Evolutionary conservation across 768 basidiomycete genomes (phyloP).

Genomic region (Gyrodon lividus): DNA sequence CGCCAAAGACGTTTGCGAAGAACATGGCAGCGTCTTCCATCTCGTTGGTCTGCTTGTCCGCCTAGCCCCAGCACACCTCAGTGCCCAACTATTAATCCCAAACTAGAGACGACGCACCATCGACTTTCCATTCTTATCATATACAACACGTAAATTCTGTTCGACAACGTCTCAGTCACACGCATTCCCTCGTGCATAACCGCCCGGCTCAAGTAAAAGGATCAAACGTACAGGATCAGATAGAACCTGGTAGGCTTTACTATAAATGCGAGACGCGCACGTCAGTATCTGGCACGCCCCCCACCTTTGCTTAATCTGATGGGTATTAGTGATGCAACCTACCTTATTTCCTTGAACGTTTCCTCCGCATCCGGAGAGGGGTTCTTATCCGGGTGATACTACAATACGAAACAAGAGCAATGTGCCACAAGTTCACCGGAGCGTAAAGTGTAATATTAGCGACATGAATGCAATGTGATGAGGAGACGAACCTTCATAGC

Average conservation of each 20-base stretch:
- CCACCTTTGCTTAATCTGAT: conserved; percentile 11
- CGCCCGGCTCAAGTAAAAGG: conserved; percentile 3
- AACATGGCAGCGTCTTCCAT: conserved; percentile 94
- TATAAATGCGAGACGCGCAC: conserved; percentile 31
- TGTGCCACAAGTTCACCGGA: neutral
- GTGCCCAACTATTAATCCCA: conserved; percentile 5
- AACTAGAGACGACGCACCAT: conserved; percentile 51
- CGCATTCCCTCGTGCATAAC: neutral
- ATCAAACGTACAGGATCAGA: conserved; percentile 67
- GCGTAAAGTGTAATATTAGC: neutral
- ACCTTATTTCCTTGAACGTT: conserved; percentile 97
- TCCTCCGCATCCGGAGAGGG: conserved; percentile 88
- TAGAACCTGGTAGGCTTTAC: conserved; percentile 94
- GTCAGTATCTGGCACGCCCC: conserved; percentile 14
- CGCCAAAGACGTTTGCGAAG: conserved; percentile 95
- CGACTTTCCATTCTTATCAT: conserved; percentile 93
- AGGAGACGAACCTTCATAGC: conserved; percentile 76
- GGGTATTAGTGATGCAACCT: conserved; percentile 11
- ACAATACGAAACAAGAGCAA: conserved; percentile 2
- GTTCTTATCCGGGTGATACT: conserved; percentile 98
- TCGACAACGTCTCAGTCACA: conserved; percentile 15
- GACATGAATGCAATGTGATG: neutral
- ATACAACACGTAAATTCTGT: conserved; percentile 81
- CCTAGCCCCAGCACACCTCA: conserved; percentile 33
- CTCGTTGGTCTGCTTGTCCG: conserved; percentile 75